Conservation (phyloP, 2,329 filamentous ascomycete species). For the Aspergillus terreus region DNA sequence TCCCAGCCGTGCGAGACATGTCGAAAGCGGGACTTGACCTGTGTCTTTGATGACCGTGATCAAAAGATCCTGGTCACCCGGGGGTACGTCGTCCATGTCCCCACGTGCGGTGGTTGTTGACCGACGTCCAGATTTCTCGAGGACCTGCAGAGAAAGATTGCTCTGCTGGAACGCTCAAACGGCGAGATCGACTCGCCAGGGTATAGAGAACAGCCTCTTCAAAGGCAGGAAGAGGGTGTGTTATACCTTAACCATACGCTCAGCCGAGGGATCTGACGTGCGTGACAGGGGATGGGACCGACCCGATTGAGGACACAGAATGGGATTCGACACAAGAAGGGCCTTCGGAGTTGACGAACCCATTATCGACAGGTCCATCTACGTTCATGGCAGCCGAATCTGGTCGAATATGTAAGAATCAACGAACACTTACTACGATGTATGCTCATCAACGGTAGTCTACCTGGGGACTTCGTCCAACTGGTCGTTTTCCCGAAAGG, state of each 20-base stretch:
- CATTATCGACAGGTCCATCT: slow-evolving; percentile 39
- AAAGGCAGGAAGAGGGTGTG: slow-evolving; percentile 17
- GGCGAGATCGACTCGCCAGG: slow-evolving; percentile 13
- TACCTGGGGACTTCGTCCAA: slow-evolving; percentile 56
- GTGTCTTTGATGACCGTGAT: slow-evolving; percentile 45
- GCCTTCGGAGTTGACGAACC: slow-evolving; percentile 40
- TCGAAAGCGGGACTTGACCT: slow-evolving; percentile 40
- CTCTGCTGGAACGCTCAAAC: slow-evolving; percentile 17
- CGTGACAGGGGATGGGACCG: slow-evolving; percentile 12
- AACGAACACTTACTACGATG: no score
- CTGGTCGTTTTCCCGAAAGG: slow-evolving; percentile 52
- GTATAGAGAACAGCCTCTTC: slow-evolving; percentile 1
- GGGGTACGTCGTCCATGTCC: slow-evolving; percentile 28
- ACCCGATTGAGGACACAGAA: slow-evolving; percentile 10
- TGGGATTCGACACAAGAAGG: slow-evolving; percentile 21
- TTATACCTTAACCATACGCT: background rate
- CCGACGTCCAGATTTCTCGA: slow-evolving; percentile 29
- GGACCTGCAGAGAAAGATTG: slow-evolving; percentile 32
- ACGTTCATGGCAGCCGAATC: slow-evolving; percentile 41
- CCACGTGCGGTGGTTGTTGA: background rate
- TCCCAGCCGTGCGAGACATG: slow-evolving; percentile 43
- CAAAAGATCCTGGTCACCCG: slow-evolving; percentile 49
- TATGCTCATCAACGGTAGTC: slow-evolving; percentile 26
- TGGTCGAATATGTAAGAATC: slow-evolving; percentile 43
- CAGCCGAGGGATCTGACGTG: background rate